These are phyloP conservation scores for Aspergillus leporis DNA, from an alignment of 495 filamentous ascomycete genomes.

Conservation along the genomic window DNA sequence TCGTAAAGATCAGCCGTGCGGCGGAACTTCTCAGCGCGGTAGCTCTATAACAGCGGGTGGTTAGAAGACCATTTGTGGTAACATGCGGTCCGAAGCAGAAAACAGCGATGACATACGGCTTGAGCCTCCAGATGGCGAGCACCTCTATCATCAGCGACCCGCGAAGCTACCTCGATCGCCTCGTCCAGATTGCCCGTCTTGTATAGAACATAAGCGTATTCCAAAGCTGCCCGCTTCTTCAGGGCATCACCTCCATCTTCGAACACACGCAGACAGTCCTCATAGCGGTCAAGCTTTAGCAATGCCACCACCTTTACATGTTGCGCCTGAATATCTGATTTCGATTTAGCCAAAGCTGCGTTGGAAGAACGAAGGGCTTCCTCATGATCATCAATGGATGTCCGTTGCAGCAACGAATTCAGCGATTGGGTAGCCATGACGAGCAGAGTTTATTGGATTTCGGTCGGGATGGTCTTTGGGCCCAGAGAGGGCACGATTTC, in stretches of 20 bases:
- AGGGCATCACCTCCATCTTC: slow-evolving; percentile 68
- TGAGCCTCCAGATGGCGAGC: slow-evolving; percentile 86
- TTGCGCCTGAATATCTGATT: slow-evolving; percentile 64
- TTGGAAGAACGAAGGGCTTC: slow-evolving; percentile 72
- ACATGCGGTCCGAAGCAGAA: background rate
- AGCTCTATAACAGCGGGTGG: slow-evolving; percentile 51
- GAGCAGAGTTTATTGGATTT: slow-evolving; percentile 2
- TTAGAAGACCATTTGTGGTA: slow-evolving; percentile 2
- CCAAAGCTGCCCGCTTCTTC: slow-evolving; percentile 65
- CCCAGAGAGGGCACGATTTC: slow-evolving; percentile 6
- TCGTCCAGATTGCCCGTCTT: slow-evolving; percentile 75
- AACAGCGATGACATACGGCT: slow-evolving; percentile 53
- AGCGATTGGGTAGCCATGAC: slow-evolving; percentile 53
- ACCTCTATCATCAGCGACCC: slow-evolving; percentile 55
- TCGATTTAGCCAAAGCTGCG: slow-evolving; percentile 61
- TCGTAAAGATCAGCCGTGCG: slow-evolving; percentile 70
- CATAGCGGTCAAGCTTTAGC: slow-evolving; percentile 89
- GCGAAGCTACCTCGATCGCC: slow-evolving; percentile 60
- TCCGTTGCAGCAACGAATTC: slow-evolving; percentile 53
- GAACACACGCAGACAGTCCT: slow-evolving; percentile 79
- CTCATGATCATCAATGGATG: slow-evolving; percentile 73
- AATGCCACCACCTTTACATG: slow-evolving; percentile 82
- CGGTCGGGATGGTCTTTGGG: background rate
- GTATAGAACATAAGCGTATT: slow-evolving; percentile 91
- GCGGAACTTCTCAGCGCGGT: slow-evolving; percentile 80